Evolutionary conservation across 345 rosid genomes (phyloP).

Genomic region (Stellera chamaejasme): DNA sequence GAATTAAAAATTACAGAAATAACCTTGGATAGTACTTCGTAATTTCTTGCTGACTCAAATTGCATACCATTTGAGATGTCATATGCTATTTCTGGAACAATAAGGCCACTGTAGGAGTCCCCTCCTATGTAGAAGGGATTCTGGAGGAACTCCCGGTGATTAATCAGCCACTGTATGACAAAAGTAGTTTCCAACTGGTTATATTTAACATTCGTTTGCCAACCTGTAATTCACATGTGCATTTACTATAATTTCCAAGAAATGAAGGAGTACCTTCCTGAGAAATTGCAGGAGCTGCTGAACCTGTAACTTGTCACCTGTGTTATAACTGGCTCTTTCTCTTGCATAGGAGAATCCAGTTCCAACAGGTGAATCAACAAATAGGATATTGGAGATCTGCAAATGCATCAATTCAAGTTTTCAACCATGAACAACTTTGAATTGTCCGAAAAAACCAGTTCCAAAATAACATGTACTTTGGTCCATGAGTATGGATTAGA

Average conservation of each 20-base stretch:
- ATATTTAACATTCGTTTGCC: too few species aligned
- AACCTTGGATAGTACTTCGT: neutral
- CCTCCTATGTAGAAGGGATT: conserved; percentile 54
- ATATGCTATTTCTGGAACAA: conserved; percentile 45
- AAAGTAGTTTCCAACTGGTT: too few species aligned
- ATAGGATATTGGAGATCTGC: conserved; percentile 53
- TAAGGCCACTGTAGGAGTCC: conserved; percentile 59
- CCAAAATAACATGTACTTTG: conserved; percentile 11
- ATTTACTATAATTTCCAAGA: too few species aligned
- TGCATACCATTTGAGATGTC: conserved; percentile 42
- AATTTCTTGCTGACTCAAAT: too few species aligned
- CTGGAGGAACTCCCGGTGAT: conserved; percentile 40
- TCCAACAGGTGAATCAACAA: conserved; percentile 69
- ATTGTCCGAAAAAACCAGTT: neutral
- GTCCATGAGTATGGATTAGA: conserved; percentile 28
- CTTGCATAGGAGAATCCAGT: conserved; percentile 68
- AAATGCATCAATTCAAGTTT: neutral
- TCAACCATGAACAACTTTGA: neutral
- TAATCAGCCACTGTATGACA: conserved; percentile 47
- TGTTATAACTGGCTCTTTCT: conserved; percentile 19
- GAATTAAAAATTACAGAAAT: too few species aligned
- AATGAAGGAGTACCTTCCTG: conserved; percentile 30
- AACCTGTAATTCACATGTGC: too few species aligned
- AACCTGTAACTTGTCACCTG: conserved; percentile 46
- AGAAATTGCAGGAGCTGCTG: conserved; percentile 40